Base-by-base conservation (phyloP, 352 stramenopile genomes). In the Plasmopara muralis region DNA sequence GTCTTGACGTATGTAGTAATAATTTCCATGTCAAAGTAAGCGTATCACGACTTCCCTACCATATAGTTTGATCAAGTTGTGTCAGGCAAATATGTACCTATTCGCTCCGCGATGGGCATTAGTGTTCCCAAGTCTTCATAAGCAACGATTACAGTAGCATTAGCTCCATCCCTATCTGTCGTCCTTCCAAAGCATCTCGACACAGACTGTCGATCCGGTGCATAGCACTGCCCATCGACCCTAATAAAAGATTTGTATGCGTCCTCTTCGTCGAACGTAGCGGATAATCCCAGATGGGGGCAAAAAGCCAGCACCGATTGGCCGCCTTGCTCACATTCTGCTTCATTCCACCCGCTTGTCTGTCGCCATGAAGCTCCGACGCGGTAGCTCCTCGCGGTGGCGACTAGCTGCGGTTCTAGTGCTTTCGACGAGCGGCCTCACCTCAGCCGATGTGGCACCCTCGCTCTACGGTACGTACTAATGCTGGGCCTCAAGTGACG, bases 381-480 rank as follows among this genome's bases (percentile, higher is more conserved):
- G 50, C 38, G 49, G 50, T 37, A 55, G 47, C 47, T 57, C 30
- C 31, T 64, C 41, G 37, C 54, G 48, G 37, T 57, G 68, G 52
- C 20, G 59, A 55, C 47, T 60, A 35, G 47, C 25, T 13, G 37
- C 39, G 33, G 46, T 44, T 16, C 49, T 72, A 38, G 44, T 71
- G 28, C 45, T 79, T 29, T 47, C 47, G 35, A 44, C 54, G 3
- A 52, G 33, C 20, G 56, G 57, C 0, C 44, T 69, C 16, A 53
- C 44, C 15, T 57, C 62, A 9, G 55, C 64, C 18, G 66, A 41
- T 34, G 67, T 61, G 1, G 55, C 71, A 1, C 72, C 75, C 9
- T 81, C 76, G 7, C 69, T 84, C 33, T 80, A 82, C 43, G 71
- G 76, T 87, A 38, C 58, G 72, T 40, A 30, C 6, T 28, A 13